These are phyloP conservation scores for Coprinopsis cinerea DNA, from an alignment of 768 basidiomycete species.

Conservation along the genomic window DNA sequence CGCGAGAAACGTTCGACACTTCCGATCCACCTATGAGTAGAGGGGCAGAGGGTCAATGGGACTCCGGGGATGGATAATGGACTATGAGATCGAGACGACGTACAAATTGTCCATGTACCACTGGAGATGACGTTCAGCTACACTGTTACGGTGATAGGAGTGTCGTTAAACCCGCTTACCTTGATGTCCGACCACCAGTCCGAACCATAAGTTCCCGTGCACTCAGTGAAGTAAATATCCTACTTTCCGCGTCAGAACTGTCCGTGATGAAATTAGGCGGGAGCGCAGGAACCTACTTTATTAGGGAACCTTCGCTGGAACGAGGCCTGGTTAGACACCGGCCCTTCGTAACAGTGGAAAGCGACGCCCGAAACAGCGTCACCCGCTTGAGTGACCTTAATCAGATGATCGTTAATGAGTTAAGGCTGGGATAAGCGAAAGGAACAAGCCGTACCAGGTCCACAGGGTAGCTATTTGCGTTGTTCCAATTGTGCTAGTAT, in stretches of 20 bases:
- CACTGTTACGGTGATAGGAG: background rate
- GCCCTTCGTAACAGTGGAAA: conserved; percentile 69
- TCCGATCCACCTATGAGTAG: conserved; percentile 30
- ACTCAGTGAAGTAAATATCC: conserved; percentile 55
- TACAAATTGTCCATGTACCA: conserved; percentile 66
- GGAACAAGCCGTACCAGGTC: conserved; percentile 31
- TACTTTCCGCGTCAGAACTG: conserved; percentile 10
- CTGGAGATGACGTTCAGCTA: conserved; percentile 21
- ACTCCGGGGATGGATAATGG: background rate
- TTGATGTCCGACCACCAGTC: conserved; percentile 84
- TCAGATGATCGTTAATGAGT: background rate
- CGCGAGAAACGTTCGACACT: conserved; percentile 23
- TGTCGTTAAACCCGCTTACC: conserved; percentile 26
- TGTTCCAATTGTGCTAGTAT: conserved; percentile 64
- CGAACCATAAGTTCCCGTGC: conserved; percentile 55
- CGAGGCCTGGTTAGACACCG: conserved; percentile 43
- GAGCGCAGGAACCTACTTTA: conserved; percentile 32
- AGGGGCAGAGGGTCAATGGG: too few relatives aligned
- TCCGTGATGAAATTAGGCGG: background rate
- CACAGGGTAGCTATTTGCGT: conserved; percentile 58
- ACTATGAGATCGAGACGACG: background rate
- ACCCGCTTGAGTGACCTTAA: conserved; percentile 50
- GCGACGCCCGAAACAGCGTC: conserved; percentile 57
- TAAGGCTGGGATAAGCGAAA: background rate
- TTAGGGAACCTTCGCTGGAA: conserved; percentile 52